Evolutionary conservation across 2,329 filamentous ascomycete species (phyloP).

Genomic region (Colletotrichum liriopes): DNA sequence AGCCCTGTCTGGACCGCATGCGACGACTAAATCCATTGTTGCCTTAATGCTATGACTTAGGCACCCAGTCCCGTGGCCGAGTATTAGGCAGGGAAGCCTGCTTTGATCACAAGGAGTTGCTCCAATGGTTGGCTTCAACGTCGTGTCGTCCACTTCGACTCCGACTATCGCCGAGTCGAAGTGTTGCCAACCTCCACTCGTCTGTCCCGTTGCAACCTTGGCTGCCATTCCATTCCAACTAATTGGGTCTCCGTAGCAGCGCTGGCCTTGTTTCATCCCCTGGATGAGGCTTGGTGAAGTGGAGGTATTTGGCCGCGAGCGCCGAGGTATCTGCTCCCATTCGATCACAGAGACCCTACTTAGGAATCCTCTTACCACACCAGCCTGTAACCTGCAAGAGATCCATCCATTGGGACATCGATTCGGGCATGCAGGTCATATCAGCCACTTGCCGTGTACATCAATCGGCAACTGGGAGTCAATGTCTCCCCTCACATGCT

Average conservation of each 20-base stretch:
- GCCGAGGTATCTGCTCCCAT: neutral
- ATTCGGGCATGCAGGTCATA: neutral
- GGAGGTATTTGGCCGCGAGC: constrained; percentile 5
- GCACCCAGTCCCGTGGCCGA: constrained; percentile 31
- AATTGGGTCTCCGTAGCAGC: neutral
- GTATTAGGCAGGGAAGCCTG: constrained; percentile 15
- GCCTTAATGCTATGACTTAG: neutral
- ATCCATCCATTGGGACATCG: constrained; percentile 1
- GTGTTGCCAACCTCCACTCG: constrained; percentile 10
- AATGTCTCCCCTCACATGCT: constrained; percentile 16
- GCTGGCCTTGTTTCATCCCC: neutral
- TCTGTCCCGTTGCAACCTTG: too few relatives aligned
- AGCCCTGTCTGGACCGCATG: neutral
- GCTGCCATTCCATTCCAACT: constrained; percentile 6
- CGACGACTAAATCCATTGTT: neutral
- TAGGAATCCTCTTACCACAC: constrained; percentile 10
- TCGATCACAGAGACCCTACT: neutral
- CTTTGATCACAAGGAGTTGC: neutral
- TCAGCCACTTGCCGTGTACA: constrained; percentile 4
- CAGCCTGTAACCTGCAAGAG: neutral
- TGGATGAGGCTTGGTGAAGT: constrained; percentile 15
- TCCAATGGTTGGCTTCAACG: constrained; percentile 17
- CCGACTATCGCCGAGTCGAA: neutral
- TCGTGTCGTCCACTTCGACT: constrained; percentile 13
- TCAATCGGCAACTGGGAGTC: neutral